Evolutionary conservation across 441 rosid species (phyloP).

Genomic region (Gossypium lobatum): DNA sequence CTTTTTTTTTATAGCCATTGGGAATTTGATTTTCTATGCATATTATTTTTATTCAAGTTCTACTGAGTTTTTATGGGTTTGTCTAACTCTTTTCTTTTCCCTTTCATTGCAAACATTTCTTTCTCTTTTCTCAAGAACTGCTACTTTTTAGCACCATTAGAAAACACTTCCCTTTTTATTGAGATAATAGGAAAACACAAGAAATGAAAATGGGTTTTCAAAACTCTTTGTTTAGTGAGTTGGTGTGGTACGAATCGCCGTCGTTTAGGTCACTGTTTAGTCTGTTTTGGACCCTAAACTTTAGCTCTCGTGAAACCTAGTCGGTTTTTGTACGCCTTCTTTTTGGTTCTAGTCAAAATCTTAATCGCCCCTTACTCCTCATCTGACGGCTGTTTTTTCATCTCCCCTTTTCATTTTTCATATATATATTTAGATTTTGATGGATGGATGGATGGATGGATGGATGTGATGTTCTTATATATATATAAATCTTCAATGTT

Average conservation of each 20-base stretch:
- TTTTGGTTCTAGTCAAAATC: constrained; percentile 27
- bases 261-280: constrained; percentile 23
- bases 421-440: too few species aligned
- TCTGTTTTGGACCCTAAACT: background rate
- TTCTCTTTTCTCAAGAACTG: constrained; percentile 14
- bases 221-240: background rate
- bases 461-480: constrained; percentile 16
- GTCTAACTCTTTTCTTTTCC: background rate
- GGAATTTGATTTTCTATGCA: background rate
- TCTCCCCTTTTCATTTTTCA: background rate
- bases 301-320: constrained; percentile 17
- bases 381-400: constrained; percentile 31
- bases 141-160: background rate
- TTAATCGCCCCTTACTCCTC: constrained; percentile 20
- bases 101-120: background rate
- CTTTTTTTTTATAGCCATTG: background rate
- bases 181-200: background rate
- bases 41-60: background rate
- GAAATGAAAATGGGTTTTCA: constrained; percentile 2
- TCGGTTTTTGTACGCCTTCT: background rate
- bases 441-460: constrained; percentile 14
- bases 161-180: background rate
- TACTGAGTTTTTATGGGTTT: background rate
- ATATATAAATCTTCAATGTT: background rate
- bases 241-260: constrained; percentile 25